These are phyloP conservation scores for Tubosaeta sp. DNA, from an alignment of 768 basidiomycete species.

Conservation along the genomic window DNA sequence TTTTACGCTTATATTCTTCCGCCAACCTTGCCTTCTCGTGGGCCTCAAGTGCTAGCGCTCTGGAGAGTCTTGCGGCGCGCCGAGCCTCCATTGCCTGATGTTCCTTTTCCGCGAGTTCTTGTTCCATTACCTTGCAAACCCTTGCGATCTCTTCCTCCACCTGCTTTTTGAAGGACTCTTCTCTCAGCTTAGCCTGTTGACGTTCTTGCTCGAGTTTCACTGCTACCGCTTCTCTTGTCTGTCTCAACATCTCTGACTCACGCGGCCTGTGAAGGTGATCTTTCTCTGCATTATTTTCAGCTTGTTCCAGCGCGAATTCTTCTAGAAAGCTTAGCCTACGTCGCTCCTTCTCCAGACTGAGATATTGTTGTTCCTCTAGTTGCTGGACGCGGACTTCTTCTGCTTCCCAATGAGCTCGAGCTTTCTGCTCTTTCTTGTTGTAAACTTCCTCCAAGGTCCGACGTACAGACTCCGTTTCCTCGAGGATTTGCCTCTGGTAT, in stretches of 20 bases:
- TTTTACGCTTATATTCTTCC: conserved; percentile 29
- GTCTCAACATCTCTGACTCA: conserved; percentile 19
- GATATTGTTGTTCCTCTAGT: conserved; percentile 25
- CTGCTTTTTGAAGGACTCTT: conserved; percentile 22
- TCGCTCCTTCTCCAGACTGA: conserved; percentile 28
- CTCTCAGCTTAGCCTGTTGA: conserved; percentile 18
- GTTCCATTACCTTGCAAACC: conserved; percentile 22
- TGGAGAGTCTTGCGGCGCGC: conserved; percentile 26
- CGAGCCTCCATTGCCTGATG: conserved; percentile 22
- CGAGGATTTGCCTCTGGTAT: conserved; percentile 19
- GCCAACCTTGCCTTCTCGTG: conserved; percentile 27
- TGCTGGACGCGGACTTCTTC: conserved; percentile 24
- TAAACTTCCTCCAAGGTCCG: conserved; percentile 23
- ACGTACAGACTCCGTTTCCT: conserved; percentile 24
- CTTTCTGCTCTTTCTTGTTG: conserved; percentile 23
- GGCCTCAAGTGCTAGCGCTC: conserved; percentile 20
- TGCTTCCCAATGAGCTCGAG: conserved; percentile 10
- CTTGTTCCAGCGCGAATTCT: conserved; percentile 20
- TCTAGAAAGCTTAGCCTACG: conserved; percentile 21
- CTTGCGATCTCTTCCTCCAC: conserved; percentile 26
- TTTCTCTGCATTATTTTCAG: conserved; percentile 10
- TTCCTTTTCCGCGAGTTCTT: conserved; percentile 21
- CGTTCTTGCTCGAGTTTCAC: conserved; percentile 26
- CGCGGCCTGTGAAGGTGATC: conserved; percentile 15
- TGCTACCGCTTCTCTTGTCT: conserved; percentile 16